Percentiles rank a stretch among this genome's conserved stretches.
Evolutionary conservation across 345 rosid species (phyloP).

Genomic region (Populus nigra): DNA sequence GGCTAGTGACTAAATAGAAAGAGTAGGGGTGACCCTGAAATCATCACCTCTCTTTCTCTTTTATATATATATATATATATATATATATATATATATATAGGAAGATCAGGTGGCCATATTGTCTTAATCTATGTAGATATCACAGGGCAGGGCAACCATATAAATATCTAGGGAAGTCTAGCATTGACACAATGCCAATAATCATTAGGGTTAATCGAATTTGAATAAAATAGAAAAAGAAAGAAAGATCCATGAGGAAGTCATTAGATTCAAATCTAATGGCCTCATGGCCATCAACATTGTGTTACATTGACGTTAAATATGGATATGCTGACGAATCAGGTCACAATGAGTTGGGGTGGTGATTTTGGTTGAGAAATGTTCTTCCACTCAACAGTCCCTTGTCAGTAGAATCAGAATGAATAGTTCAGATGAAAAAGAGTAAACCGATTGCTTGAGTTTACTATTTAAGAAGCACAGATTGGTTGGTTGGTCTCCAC

Average conservation of each 20-base stretch:
- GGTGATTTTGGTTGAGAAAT: background rate
- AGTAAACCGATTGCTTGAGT: no score
- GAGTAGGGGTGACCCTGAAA: background rate
- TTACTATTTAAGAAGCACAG: no score
- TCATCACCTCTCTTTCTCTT: background rate
- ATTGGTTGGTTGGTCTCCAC: no score
- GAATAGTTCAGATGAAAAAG: no score
- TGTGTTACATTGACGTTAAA: background rate
- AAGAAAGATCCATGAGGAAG: no score
- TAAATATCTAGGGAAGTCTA: no score
- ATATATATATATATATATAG: background rate
- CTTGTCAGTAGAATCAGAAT: no score
- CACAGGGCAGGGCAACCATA: no score
- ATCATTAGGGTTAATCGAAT: background rate
- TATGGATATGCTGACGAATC: background rate
- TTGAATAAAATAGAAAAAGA: no score
- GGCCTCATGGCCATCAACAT: background rate
- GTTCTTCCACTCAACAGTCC: no score
- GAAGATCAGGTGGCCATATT: background rate
- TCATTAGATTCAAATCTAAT: background rate
- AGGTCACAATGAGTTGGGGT: background rate
- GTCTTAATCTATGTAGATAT: background rate
- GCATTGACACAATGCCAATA: background rate
- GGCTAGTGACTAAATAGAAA: background rate
- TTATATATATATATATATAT: no score